Evolutionary conservation across 257 asterid species (phyloP).

Genomic region (Capsicum rhomboideum): DNA sequence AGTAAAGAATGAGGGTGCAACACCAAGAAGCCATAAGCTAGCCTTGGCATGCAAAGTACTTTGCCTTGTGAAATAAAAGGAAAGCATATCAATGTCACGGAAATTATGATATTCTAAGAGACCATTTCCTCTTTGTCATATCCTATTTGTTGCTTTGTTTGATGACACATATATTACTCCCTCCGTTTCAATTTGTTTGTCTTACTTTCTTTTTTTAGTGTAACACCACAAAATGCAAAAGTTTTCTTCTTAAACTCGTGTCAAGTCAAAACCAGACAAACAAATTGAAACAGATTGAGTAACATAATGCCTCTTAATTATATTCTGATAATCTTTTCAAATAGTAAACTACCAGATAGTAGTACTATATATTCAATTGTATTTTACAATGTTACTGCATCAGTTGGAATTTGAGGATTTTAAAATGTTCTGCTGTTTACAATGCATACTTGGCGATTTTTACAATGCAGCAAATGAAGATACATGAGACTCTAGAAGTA

Average conservation of each 20-base stretch:
- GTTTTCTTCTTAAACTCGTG: too few relatives aligned
- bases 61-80: background rate
- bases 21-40: slow-evolving; percentile 31
- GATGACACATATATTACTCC: too few relatives aligned
- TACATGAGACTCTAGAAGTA: background rate
- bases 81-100: background rate
- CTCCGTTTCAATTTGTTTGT: too few relatives aligned
- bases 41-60: background rate
- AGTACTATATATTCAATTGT: background rate
- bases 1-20: slow-evolving; percentile 4
- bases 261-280: too few relatives aligned
- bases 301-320: too few relatives aligned
- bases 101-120: background rate
- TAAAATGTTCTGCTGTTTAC: background rate
- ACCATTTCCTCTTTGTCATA: background rate
- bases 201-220: too few relatives aligned
- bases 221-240: too few relatives aligned
- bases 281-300: too few relatives aligned
- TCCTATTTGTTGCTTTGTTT: background rate
- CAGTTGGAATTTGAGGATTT: background rate
- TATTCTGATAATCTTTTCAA: too few relatives aligned
- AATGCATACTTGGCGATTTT: background rate
- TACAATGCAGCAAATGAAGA: background rate
- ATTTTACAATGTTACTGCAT: background rate
- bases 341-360: background rate